Percentiles rank a stretch among this genome's conserved stretches.
phyloP scores from a whole-genome alignment of 1,284 basidiomycete genomes.

The Cutaneotrichosporon cutaneum region DNA sequence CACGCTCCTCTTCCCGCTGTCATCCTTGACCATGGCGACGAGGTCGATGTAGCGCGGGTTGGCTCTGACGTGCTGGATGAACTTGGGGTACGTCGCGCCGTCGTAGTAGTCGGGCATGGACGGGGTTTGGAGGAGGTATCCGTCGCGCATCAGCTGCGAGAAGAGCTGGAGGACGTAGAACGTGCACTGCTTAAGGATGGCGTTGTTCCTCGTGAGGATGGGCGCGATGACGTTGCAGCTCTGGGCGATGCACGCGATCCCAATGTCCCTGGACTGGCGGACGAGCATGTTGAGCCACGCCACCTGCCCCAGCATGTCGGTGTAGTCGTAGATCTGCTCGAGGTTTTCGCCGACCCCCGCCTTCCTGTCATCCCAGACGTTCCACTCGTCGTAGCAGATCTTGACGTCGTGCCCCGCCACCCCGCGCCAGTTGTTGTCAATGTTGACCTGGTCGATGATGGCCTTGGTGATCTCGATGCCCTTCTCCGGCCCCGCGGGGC shows the following conservation, averaged over 20 bases:
- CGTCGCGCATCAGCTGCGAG: slow-evolving; percentile 34
- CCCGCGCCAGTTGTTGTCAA: slow-evolving; percentile 31
- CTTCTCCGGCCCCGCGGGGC: slow-evolving; percentile 52
- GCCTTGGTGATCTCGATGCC: slow-evolving; percentile 52
- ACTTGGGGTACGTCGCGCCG: slow-evolving; percentile 36
- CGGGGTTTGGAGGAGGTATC: slow-evolving; percentile 28
- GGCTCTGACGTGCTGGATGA: slow-evolving; percentile 31
- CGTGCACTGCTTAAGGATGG: slow-evolving; percentile 34
- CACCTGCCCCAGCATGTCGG: slow-evolving; percentile 62
- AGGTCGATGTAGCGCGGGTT: slow-evolving; percentile 36
- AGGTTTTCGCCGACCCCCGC: slow-evolving; percentile 56
- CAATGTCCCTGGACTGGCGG: slow-evolving; percentile 62
- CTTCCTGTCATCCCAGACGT: slow-evolving; percentile 53
- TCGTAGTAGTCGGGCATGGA: slow-evolving; percentile 22
- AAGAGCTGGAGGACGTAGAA: slow-evolving; percentile 34
- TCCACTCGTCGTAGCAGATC: slow-evolving; percentile 58
- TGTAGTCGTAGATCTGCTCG: slow-evolving; percentile 63
- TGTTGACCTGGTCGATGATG: slow-evolving; percentile 54
- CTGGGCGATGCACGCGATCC: slow-evolving; percentile 65
- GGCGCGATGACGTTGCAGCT: slow-evolving; percentile 50
- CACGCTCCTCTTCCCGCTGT: slow-evolving; percentile 15
- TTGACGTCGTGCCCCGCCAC: slow-evolving; percentile 41
- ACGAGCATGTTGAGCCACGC: slow-evolving; percentile 67
- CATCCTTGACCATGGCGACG: slow-evolving; percentile 29
- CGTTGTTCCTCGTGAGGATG: slow-evolving; percentile 30